A percentile compares a stretch with the other conserved stretches of the same genome.
These are phyloP conservation scores for Nicotiana rustica DNA, from an alignment of 305 asterid genomes.

Conservation along the genomic window DNA sequence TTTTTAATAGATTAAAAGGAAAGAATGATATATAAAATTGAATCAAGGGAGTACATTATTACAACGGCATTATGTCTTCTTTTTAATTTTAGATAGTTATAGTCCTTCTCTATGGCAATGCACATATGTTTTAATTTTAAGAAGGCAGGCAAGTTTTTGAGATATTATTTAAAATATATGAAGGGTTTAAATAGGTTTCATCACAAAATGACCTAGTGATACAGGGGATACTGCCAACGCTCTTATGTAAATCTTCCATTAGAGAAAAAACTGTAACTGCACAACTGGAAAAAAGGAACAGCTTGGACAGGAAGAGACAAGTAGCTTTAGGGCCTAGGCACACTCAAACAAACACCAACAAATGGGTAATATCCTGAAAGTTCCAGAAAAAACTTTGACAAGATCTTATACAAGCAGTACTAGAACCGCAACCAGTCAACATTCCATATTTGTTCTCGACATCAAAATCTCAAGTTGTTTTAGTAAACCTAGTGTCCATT, in stretches of 20 bases:
- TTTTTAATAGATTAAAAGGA: background rate
- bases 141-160: background rate
- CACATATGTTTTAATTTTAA: background rate
- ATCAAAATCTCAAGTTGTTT: conserved; percentile 14
- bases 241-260: background rate
- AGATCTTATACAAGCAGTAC: background rate
- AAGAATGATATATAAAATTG: too few species aligned
- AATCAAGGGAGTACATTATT: background rate
- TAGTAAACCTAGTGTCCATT: conserved; percentile 14
- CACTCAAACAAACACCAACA: conserved; percentile 1
- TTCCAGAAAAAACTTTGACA: background rate
- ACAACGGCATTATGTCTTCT: background rate
- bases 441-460: background rate
- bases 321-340: background rate
- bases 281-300: background rate
- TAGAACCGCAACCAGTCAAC: background rate
- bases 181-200: background rate
- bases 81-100: background rate
- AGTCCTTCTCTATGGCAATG: background rate
- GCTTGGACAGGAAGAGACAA: conserved; percentile 16
- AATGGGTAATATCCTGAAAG: background rate
- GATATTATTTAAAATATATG: background rate
- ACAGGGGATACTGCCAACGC: background rate
- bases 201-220: background rate
- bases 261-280: conserved; percentile 1